phyloP scores from a whole-genome alignment of 768 basidiomycete genomes.

The Auricularia heimuer region DNA sequence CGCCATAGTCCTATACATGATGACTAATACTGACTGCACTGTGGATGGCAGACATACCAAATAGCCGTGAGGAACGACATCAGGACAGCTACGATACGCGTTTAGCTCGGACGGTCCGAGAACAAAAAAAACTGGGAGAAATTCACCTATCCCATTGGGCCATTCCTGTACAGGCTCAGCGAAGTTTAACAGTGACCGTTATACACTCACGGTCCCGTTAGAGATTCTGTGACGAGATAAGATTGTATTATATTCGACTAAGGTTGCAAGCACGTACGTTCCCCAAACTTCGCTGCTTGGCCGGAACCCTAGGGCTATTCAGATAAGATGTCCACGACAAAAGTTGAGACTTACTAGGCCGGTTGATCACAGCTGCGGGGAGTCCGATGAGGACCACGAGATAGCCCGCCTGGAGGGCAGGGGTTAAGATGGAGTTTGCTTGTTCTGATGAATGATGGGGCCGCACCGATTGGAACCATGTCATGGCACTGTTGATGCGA shows the following conservation, averaged over 20 bases:
- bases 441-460: neutral
- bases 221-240: neutral
- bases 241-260: neutral
- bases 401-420: neutral
- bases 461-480: constrained; percentile 1
- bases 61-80: constrained; percentile 8
- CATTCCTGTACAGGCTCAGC: neutral
- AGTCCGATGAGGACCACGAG: constrained; percentile 8
- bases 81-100: constrained; percentile 8
- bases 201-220: neutral
- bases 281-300: neutral
- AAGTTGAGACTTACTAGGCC: neutral
- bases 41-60: neutral
- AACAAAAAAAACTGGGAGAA: neutral
- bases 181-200: neutral
- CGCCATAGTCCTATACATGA: constrained; percentile 5
- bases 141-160: neutral
- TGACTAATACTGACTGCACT: neutral
- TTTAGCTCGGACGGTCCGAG: neutral
- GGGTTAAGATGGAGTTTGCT: neutral
- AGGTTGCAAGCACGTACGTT: neutral
- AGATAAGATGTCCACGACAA: neutral
- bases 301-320: neutral
- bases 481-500: constrained; percentile 7
- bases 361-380: constrained; percentile 1